These are phyloP conservation scores for Phaffia tasmanica DNA, from an alignment of 768 basidiomycete genomes.

Conservation along the genomic window DNA sequence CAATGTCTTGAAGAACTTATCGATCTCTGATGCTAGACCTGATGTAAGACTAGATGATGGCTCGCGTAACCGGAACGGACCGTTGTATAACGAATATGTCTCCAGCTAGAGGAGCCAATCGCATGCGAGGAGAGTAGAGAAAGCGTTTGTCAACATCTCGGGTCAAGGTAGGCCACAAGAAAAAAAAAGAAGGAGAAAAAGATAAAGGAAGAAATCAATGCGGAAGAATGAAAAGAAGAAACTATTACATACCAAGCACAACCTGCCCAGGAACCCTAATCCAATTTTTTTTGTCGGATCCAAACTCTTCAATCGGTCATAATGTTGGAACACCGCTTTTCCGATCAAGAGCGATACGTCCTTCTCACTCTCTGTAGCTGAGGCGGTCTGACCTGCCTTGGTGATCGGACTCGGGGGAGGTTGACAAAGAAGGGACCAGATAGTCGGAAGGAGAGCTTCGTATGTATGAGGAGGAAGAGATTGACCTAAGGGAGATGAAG, in stretches of 20 bases:
- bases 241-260: slow-evolving; percentile 49
- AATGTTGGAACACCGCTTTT: slow-evolving; percentile 54
- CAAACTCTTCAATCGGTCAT: slow-evolving; percentile 48
- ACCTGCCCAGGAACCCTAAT: slow-evolving; percentile 61
- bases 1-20: slow-evolving; percentile 62
- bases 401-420: slow-evolving; percentile 25
- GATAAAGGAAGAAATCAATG: too few relatives aligned
- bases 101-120: slow-evolving; percentile 46
- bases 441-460: slow-evolving; percentile 32
- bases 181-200: too few relatives aligned
- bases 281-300: slow-evolving; percentile 57
- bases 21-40: slow-evolving; percentile 23
- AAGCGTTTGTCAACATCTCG: neutral
- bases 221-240: neutral
- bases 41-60: slow-evolving; percentile 1
- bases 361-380: neutral
- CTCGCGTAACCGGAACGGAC: slow-evolving; percentile 41
- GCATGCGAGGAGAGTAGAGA: neutral
- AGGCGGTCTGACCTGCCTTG: slow-evolving; percentile 25
- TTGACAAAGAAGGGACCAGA: slow-evolving; percentile 39
- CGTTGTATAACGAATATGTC: slow-evolving; percentile 47
- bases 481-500: slow-evolving; percentile 26
- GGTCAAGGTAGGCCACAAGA: neutral
- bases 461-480: slow-evolving; percentile 32
- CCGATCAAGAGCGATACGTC: neutral